Evolutionary conservation across 192 early-diverging fungal genomes (phyloP).

Genomic region (Coemansia sp.): DNA sequence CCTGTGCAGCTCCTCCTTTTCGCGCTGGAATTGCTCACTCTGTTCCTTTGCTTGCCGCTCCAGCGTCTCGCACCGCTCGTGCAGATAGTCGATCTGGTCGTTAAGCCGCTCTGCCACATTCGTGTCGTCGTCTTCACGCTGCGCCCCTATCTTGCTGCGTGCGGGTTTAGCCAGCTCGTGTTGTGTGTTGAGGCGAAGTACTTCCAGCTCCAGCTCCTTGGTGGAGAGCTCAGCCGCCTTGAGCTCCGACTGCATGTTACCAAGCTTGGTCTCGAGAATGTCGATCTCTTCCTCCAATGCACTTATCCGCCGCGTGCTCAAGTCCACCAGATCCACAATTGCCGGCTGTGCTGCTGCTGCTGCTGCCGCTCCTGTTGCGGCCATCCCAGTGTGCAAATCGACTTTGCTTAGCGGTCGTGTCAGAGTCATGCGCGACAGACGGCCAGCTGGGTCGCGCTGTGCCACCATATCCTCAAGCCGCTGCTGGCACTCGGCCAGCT

Average conservation of each 20-base stretch:
- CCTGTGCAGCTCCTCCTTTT: constrained; percentile 33
- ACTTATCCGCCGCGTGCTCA: constrained; percentile 33
- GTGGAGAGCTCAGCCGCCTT: constrained; percentile 25
- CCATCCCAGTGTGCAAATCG: not conserved
- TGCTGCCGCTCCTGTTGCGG: not conserved
- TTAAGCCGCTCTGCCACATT: constrained; percentile 17
- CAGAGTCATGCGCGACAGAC: constrained; percentile 16
- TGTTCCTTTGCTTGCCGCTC: constrained; percentile 25
- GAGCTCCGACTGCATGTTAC: constrained; percentile 8
- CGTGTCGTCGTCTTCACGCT: not conserved
- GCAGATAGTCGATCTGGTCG: constrained; percentile 47
- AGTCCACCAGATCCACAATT: constrained; percentile 37
- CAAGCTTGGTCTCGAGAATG: constrained; percentile 24
- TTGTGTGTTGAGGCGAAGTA: constrained; percentile 30
- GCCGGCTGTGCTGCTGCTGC: constrained; percentile 2
- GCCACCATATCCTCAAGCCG: constrained; percentile 14
- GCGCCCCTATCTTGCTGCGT: too few species aligned
- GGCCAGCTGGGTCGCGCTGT: constrained; percentile 20
- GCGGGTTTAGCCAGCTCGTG: constrained; percentile 3
- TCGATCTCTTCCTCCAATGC: constrained; percentile 42
- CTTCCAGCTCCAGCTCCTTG: constrained; percentile 43
- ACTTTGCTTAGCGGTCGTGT: constrained; percentile 6
- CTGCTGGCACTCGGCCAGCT: constrained; percentile 23
- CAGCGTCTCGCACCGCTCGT: constrained; percentile 35
- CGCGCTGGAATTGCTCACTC: constrained; percentile 28